These are phyloP conservation scores for Pythium biforme DNA, from an alignment of 352 stramenopile species.

Conservation along the genomic window DNA sequence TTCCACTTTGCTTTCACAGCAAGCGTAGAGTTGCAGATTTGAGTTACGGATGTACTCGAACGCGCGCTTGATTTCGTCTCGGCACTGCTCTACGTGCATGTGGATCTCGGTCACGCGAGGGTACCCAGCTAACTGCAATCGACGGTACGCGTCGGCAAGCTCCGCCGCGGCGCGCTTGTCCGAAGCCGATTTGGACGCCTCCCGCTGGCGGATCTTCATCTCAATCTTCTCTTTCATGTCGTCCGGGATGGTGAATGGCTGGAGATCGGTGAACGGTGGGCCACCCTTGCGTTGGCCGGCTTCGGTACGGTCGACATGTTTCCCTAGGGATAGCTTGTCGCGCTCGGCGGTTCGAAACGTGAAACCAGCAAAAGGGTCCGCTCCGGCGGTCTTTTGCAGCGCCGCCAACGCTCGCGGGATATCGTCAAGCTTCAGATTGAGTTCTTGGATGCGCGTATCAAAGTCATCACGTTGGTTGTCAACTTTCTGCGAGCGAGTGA, in stretches of 20 bases:
- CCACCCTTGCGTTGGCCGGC: slow-evolving; percentile 23
- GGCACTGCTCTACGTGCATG: slow-evolving; percentile 59
- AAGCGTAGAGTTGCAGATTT: slow-evolving; percentile 64
- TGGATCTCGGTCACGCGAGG: slow-evolving; percentile 58
- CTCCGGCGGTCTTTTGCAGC: slow-evolving; percentile 33
- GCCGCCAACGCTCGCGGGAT: slow-evolving; percentile 49
- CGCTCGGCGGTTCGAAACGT: slow-evolving; percentile 45
- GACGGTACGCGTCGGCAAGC: slow-evolving; percentile 56
- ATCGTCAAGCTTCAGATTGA: slow-evolving; percentile 65
- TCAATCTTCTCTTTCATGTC: slow-evolving; percentile 83
- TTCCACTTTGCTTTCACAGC: slow-evolving; percentile 63
- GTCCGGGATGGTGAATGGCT: slow-evolving; percentile 71
- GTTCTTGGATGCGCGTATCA: slow-evolving; percentile 54
- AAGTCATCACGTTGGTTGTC: slow-evolving; percentile 67
- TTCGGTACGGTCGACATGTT: slow-evolving; percentile 38
- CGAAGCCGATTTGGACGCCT: slow-evolving; percentile 46
- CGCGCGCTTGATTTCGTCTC: slow-evolving; percentile 62
- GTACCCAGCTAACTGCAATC: slow-evolving; percentile 59
- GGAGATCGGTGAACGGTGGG: slow-evolving; percentile 60
- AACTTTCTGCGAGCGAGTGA: slow-evolving; percentile 46
- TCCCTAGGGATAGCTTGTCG: slow-evolving; percentile 57
- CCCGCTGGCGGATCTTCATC: slow-evolving; percentile 54
- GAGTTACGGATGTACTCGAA: slow-evolving; percentile 66
- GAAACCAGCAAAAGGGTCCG: slow-evolving; percentile 30
- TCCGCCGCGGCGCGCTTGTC: slow-evolving; percentile 46